Conservation (phyloP, 2,329 filamentous ascomycete species). For the Penicillium brasilianum region DNA sequence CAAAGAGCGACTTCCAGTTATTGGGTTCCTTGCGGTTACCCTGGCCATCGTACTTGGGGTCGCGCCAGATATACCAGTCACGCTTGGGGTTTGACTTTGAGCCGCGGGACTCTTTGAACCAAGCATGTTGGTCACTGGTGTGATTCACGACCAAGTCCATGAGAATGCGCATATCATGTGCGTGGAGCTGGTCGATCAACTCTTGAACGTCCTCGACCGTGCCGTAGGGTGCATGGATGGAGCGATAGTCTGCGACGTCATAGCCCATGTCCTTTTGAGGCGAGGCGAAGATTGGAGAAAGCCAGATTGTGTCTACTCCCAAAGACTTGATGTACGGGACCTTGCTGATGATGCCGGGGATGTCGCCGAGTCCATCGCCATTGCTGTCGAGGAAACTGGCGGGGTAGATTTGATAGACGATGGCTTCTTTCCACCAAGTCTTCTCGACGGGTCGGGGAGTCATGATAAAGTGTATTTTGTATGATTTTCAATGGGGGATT, state of each 20-base stretch:
- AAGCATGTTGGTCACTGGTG: conserved; percentile 52
- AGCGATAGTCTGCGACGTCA: conserved; percentile 68
- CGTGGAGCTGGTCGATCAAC: conserved; percentile 61
- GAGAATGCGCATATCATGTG: conserved; percentile 67
- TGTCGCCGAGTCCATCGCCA: conserved; percentile 63
- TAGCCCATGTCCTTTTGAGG: conserved; percentile 70
- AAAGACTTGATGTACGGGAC: conserved; percentile 62
- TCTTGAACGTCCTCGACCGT: conserved; percentile 64
- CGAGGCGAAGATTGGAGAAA: conserved; percentile 67
- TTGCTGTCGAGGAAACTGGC: conserved; percentile 56
- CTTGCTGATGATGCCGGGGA: conserved; percentile 66
- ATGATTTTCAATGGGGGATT: neutral
- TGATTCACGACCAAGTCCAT: conserved; percentile 76
- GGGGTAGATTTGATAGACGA: conserved; percentile 36
- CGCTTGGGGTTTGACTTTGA: conserved; percentile 63
- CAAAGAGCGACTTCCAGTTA: conserved; percentile 69
- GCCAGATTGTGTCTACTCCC: conserved; percentile 68
- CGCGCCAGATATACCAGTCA: conserved; percentile 65
- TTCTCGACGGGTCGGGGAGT: neutral
- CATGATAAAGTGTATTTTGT: neutral
- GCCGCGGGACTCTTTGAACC: conserved; percentile 67
- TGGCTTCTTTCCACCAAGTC: conserved; percentile 44
- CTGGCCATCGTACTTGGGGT: conserved; percentile 52
- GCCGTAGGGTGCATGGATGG: conserved; percentile 65
- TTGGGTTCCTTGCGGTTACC: conserved; percentile 69